These are phyloP conservation scores for Adansonia grandidieri DNA, from an alignment of 441 rosid genomes.

Conservation along the genomic window DNA sequence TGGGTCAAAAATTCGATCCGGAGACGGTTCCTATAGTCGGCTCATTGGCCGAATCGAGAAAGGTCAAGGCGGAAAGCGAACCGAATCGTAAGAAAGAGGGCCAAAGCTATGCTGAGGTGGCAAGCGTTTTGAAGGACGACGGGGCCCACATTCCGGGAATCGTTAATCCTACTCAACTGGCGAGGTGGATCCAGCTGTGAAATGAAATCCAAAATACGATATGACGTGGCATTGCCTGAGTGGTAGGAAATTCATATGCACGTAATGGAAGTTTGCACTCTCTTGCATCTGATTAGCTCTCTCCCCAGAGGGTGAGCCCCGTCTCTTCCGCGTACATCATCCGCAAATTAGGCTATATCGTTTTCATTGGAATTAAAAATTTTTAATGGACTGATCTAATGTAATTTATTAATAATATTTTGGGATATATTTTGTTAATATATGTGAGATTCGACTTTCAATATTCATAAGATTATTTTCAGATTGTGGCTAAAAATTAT, in stretches of 20 bases:
- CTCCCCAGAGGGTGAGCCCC: too few relatives aligned
- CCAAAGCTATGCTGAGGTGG: constrained; percentile 59
- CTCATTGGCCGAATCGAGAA: constrained; percentile 32
- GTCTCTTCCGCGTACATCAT: too few relatives aligned
- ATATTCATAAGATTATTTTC: too few relatives aligned
- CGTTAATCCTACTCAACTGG: constrained; percentile 72
- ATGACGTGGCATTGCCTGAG: constrained; percentile 18
- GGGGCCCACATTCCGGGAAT: constrained; percentile 69
- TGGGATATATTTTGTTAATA: too few relatives aligned
- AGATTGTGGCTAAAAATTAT: too few relatives aligned
- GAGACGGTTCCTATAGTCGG: constrained; percentile 37
- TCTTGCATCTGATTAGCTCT: too few relatives aligned
- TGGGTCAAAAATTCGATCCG: constrained; percentile 56
- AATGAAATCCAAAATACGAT: neutral
- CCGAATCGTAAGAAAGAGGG: constrained; percentile 36
- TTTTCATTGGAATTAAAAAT: too few relatives aligned
- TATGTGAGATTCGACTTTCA: too few relatives aligned
- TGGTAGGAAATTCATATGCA: neutral
- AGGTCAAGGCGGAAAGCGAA: constrained; percentile 33
- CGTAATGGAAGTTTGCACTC: too few relatives aligned
- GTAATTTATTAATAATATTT: too few relatives aligned
- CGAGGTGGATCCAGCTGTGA: constrained; percentile 72
- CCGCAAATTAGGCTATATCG: too few relatives aligned
- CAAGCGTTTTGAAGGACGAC: constrained; percentile 55
- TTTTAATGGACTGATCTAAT: too few relatives aligned